Evolutionary conservation across 2,329 filamentous ascomycete species (phyloP).

Genomic region (Epichloe elymi): DNA sequence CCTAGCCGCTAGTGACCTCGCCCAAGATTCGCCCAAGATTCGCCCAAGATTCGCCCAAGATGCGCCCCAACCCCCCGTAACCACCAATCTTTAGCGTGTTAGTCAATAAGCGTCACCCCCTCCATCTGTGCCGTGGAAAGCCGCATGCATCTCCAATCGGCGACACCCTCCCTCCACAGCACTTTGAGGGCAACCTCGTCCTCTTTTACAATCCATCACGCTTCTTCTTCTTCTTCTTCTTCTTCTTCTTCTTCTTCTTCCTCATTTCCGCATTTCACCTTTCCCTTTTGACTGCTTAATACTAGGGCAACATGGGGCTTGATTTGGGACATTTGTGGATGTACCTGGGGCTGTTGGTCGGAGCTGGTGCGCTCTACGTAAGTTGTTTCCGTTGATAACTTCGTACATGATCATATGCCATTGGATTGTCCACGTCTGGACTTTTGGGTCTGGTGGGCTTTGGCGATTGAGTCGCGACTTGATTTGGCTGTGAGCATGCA

Average conservation of each 20-base stretch:
- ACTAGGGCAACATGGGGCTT: conserved; percentile 13
- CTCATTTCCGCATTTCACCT: too few species aligned
- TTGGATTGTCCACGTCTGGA: too few species aligned
- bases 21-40: neutral
- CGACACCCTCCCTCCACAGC: neutral
- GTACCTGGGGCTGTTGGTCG: conserved; percentile 26
- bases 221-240: neutral
- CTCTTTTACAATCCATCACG: neutral
- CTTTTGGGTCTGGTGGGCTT: too few species aligned
- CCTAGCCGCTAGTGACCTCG: too few species aligned
- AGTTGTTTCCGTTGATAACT: conserved; percentile 10
- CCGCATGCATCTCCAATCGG: conserved; percentile 9
- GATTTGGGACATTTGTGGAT: conserved; percentile 23
- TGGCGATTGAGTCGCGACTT: too few species aligned
- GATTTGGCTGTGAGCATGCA: too few species aligned
- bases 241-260: neutral
- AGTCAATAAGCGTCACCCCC: conserved; percentile 9
- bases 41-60: neutral
- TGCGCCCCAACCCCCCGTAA: neutral
- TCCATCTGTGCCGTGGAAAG: conserved; percentile 5
- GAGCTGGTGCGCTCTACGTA: conserved; percentile 27
- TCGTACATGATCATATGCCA: neutral
- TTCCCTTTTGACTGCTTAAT: neutral
- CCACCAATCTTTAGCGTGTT: conserved; percentile 6
- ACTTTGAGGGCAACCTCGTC: neutral